These are phyloP conservation scores for Penicillium sp. DNA, from an alignment of 2,329 filamentous ascomycete genomes.

Conservation along the genomic window DNA sequence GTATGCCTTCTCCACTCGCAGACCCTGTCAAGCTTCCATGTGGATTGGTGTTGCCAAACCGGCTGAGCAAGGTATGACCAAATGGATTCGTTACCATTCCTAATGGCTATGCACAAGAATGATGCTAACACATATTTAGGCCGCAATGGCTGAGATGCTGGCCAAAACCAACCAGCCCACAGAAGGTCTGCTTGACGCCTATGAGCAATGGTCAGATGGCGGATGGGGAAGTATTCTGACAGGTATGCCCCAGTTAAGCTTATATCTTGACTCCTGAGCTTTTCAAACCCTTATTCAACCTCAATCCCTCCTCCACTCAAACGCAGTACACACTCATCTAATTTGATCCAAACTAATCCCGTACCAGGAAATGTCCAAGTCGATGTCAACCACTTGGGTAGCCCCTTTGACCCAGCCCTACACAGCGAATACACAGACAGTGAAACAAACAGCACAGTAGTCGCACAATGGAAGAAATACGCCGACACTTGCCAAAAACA, in stretches of 20 bases:
- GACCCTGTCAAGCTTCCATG: constrained; percentile 54
- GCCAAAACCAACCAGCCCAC: constrained; percentile 49
- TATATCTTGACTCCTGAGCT: no score
- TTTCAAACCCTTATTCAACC: neutral
- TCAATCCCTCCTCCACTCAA: neutral
- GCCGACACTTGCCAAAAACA: constrained; percentile 36
- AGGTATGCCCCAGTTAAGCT: constrained; percentile 24
- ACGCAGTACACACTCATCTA: neutral
- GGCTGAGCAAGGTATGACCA: constrained; percentile 46
- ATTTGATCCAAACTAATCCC: neutral
- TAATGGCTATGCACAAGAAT: neutral
- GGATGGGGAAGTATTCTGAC: constrained; percentile 47
- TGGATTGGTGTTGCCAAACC: constrained; percentile 57
- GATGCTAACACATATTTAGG: constrained; percentile 34
- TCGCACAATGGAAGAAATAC: constrained; percentile 31
- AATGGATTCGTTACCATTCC: neutral
- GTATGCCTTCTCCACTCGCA: constrained; percentile 32
- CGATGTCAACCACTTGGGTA: constrained; percentile 44
- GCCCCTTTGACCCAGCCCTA: constrained; percentile 32
- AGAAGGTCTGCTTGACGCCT: constrained; percentile 46
- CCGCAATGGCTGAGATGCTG: constrained; percentile 46
- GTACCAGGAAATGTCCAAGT: constrained; percentile 44
- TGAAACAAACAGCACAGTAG: constrained; percentile 12
- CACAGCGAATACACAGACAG: constrained; percentile 26
- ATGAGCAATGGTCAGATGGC: constrained; percentile 52